Conservation (phyloP, 2,329 filamentous ascomycete species). For the Scytalidium sp. region DNA sequence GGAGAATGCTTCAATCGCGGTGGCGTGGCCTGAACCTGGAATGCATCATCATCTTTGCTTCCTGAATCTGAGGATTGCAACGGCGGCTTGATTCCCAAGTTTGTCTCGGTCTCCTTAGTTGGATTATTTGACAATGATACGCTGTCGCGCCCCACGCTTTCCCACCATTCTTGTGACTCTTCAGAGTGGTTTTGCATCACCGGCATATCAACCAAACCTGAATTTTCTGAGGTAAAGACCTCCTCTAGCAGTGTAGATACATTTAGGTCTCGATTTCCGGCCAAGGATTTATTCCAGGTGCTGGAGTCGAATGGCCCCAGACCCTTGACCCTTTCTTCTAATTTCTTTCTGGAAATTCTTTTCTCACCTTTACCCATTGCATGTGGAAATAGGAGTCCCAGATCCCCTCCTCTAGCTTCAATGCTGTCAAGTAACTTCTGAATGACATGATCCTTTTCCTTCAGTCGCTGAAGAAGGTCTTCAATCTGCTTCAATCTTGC, state of each 20-base stretch:
- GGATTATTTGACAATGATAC: background rate
- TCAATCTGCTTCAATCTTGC: slow-evolving; percentile 39
- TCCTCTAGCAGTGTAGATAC: slow-evolving; percentile 12
- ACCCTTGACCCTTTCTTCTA: slow-evolving; percentile 38
- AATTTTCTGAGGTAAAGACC: slow-evolving; percentile 15
- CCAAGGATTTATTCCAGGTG: slow-evolving; percentile 16
- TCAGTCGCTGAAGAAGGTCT: slow-evolving; percentile 40
- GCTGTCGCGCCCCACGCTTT: background rate
- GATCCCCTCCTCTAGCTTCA: slow-evolving; percentile 46
- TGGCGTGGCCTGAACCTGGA: slow-evolving; percentile 28
- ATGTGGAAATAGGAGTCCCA: slow-evolving; percentile 49
- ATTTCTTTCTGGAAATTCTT: slow-evolving; percentile 34
- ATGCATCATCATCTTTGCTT: slow-evolving; percentile 20
- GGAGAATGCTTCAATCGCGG: slow-evolving; percentile 8
- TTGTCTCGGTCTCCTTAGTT: slow-evolving; percentile 4
- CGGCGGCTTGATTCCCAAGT: background rate
- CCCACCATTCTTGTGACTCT: slow-evolving; percentile 1
- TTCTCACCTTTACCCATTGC: slow-evolving; percentile 30
- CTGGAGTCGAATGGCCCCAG: slow-evolving; percentile 41
- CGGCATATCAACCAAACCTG: background rate
- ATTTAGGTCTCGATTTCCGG: background rate
- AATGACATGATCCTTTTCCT: slow-evolving; percentile 53
- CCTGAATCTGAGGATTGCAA: slow-evolving; percentile 1
- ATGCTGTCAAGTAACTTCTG: slow-evolving; percentile 50
- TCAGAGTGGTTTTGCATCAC: background rate